Evolutionary conservation across 2,329 filamentous ascomycete species (phyloP), one percentile per base, ranked within the genome.

Genomic region (Talaromyces sp.): DNA sequence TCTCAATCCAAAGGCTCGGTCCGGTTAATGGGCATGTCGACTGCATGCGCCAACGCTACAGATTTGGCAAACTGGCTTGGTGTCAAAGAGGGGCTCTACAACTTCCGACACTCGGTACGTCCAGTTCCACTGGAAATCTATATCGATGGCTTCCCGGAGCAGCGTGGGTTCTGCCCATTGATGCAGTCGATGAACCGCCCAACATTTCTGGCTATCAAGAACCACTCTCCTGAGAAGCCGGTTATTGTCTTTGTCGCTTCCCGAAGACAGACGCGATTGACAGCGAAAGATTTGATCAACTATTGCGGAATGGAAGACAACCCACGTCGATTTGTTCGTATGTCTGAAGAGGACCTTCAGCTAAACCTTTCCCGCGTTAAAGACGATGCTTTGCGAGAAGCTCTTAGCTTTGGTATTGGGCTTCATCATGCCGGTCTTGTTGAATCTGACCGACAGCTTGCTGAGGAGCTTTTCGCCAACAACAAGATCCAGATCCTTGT

Each of bases 101-200:
- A 99, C 76, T 99, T 99, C 77, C 86, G 92, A 29, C 95, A 99
- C 71, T 98, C 93, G 0, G 96, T 99, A 38, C 91, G 95, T 26
- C 95, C 96, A 2, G 96, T 99, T 10, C 95, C 96, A 0, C 77
- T 99, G 43, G 93, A 99, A 73, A 90, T 97, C 50, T 99, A 91
- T 75, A 99, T 99, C 66, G 95, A 99, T 72, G 96, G 95, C 0
- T 99, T 99, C 72, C 93, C 95, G 0, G 91, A 98, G 70, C 89
- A 95, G 66, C 86, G 93, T 62, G 95, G 95, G 0, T 99, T 99
- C 79, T 98, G 93, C 69, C 92, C 95, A 0, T 77, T 99, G 65
- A 99, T 99, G 95, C 93, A 98, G 76, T 96, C 92, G 0, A 99
- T 99, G 95, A 99, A 99, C 71, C 85, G 95, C 7, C 95, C 95